Conservation (phyloP, 495 filamentous ascomycete species). For the Podospora pseudocomata region DNA sequence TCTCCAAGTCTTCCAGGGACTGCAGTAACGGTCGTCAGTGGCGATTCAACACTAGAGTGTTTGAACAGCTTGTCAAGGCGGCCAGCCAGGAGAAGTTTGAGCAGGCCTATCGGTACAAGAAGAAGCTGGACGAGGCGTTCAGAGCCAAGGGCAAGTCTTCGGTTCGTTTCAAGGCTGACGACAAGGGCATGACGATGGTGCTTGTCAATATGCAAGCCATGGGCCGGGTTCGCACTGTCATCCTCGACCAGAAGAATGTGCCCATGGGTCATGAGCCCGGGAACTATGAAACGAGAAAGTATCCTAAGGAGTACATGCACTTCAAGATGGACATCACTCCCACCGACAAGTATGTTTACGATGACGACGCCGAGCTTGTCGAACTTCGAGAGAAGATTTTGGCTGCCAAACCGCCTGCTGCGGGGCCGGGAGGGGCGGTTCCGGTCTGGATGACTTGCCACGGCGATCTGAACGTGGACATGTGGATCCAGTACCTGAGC, state of each 20-base stretch:
- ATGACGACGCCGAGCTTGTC: conserved; percentile 49
- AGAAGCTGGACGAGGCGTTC: conserved; percentile 54
- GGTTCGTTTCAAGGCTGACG: conserved; percentile 47
- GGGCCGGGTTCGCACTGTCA: conserved; percentile 53
- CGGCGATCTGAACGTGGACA: conserved; percentile 52
- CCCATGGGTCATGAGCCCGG: conserved; percentile 71
- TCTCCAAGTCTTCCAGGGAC: conserved; percentile 54
- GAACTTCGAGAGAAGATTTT: conserved; percentile 38
- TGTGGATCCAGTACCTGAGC: conserved; percentile 64
- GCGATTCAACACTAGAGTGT: conserved; percentile 56
- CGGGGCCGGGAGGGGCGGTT: conserved; percentile 42
- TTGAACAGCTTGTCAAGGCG: conserved; percentile 46
- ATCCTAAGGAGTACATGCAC: conserved; percentile 59
- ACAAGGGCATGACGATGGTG: conserved; percentile 64
- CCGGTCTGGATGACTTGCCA: conserved; percentile 83
- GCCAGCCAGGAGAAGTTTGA: conserved; percentile 44
- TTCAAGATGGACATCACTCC: conserved; percentile 62
- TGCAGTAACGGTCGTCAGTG: conserved; percentile 54
- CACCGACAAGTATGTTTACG: conserved; percentile 55
- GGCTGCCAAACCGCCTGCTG: conserved; percentile 28
- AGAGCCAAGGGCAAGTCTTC: conserved; percentile 28
- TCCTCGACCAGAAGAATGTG: conserved; percentile 57
- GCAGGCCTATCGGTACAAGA: conserved; percentile 58
- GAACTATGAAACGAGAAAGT: conserved; percentile 64
- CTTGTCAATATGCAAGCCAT: conserved; percentile 63